Evolutionary conservation across 257 asterid species (phyloP).

Genomic region (Craterostigma plantagineum): DNA sequence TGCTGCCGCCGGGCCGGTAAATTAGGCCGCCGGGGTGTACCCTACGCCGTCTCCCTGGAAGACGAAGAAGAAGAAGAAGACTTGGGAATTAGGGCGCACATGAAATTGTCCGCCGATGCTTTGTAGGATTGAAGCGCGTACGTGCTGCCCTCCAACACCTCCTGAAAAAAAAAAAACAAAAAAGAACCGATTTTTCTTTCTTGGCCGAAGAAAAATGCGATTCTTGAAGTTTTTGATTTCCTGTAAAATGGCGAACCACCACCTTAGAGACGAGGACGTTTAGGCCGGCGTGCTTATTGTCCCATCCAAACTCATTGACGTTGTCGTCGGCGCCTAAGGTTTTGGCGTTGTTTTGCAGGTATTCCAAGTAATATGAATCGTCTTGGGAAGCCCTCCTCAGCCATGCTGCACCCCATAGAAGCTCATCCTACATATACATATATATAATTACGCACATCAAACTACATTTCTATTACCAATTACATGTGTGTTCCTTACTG

Average conservation of each 20-base stretch:
- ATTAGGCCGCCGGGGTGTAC: conserved; percentile 80
- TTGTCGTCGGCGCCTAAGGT: conserved; percentile 83
- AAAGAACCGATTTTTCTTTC: no score
- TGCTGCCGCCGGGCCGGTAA: conserved; percentile 86
- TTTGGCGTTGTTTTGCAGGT: conserved; percentile 67
- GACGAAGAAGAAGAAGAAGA: conserved; percentile 54
- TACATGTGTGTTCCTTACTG: no score
- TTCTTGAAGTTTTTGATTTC: no score
- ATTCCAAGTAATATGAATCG: conserved; percentile 51
- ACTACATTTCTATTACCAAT: no score
- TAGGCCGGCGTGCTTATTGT: conserved; percentile 90
- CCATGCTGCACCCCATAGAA: conserved; percentile 99
- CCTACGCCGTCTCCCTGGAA: no score
- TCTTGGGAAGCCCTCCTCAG: conserved; percentile 59
- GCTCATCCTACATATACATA: conserved; percentile 48
- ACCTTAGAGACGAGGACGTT: conserved; percentile 84
- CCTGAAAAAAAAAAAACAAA: conserved; percentile 32
- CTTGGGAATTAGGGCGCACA: conserved; percentile 81
- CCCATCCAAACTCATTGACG: conserved; percentile 93
- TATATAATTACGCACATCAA: no score
- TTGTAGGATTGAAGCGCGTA: conserved; percentile 59
- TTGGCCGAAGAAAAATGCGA: background rate
- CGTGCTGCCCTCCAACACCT: conserved; percentile 40
- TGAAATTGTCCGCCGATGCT: conserved; percentile 89
- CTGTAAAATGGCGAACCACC: background rate